Evolutionary conservation across 2,329 filamentous ascomycete species (phyloP), one percentile per base, ranked within the genome.

Genomic region (Trichoderma endophyticum): DNA sequence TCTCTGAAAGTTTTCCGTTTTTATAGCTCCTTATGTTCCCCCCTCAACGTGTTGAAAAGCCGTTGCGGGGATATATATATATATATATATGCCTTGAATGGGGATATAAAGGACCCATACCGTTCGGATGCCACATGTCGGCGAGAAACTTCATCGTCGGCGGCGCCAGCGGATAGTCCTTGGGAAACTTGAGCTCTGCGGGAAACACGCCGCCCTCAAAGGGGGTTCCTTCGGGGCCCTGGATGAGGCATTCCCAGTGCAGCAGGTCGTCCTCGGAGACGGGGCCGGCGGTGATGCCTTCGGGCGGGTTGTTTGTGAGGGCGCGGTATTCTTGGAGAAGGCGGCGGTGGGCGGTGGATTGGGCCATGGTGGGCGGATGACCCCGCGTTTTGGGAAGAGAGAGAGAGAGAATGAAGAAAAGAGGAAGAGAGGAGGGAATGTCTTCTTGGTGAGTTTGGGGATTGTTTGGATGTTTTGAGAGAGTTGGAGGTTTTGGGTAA

Each of bases 171-270:
- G 96, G 96, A 79, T 99, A 99, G 82, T 99, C 96, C 80, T 93
- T 93, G 6, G 96, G 95, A 79, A 99, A 99, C 78, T 92, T 94
- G 77, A 99, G 89, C 83, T 97, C 94, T 30, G 96, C 96, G 56
- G 95, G 94, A 81, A 98, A 99, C 73, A 99, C 90, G 68, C 96
- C 96, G 72, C 95, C 95, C 85, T 97, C 95, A 78, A 97, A 99
- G 1, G 96, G 96, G 1, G 96, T 99, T 74, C 92, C 96, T 79
- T 97, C 95, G 14, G 96, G 96, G 0, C 96, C 96, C 82, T 97
- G 92, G 78, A 99, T 98, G 74, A 98, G 85, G 9, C 95, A 96
- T 84, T 99, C 96, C 96, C 96, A 99, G 79, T 93, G 86, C 78
- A 98, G 93, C 80, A 98, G 91, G 84, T 99, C 94, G 81, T 98